These are phyloP conservation scores for Pluteus cervinus DNA, from an alignment of 768 basidiomycete species.

Conservation along the genomic window DNA sequence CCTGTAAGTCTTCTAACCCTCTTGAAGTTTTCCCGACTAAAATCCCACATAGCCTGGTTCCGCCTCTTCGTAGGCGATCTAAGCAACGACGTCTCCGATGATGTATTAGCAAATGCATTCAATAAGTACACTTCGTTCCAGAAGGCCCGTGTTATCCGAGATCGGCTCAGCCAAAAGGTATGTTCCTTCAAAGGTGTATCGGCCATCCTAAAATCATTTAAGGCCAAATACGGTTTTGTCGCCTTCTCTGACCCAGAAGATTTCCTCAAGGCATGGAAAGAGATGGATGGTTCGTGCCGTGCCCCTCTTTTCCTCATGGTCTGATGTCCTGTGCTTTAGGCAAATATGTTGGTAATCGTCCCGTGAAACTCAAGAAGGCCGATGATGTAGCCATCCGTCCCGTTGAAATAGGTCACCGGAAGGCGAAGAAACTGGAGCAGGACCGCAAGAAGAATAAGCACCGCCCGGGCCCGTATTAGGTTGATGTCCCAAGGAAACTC, in stretches of 20 bases:
- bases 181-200: constrained; percentile 7
- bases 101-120: constrained; percentile 89
- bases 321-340: constrained; percentile 33
- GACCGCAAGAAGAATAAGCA: constrained; percentile 88
- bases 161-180: constrained; percentile 91
- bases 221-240: constrained; percentile 98
- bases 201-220: not conserved
- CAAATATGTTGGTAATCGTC: constrained; percentile 97
- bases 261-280: constrained; percentile 97
- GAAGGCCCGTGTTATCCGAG: constrained; percentile 93
- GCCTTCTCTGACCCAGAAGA: constrained; percentile 98
- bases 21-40: not conserved
- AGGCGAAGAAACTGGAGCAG: constrained; percentile 86
- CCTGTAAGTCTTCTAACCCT: constrained; percentile 56
- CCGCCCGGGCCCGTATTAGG: no score
- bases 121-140: constrained; percentile 89
- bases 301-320: not conserved
- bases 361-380: constrained; percentile 95
- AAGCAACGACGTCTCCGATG: constrained; percentile 97
- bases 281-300: constrained; percentile 91
- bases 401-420: constrained; percentile 90
- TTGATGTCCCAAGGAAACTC: no score
- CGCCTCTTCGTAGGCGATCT: constrained; percentile 96
- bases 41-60: constrained; percentile 74
- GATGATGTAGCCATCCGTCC: constrained; percentile 80